Conservation (phyloP, 345 rosid species). For the Corchorus capsularis region DNA sequence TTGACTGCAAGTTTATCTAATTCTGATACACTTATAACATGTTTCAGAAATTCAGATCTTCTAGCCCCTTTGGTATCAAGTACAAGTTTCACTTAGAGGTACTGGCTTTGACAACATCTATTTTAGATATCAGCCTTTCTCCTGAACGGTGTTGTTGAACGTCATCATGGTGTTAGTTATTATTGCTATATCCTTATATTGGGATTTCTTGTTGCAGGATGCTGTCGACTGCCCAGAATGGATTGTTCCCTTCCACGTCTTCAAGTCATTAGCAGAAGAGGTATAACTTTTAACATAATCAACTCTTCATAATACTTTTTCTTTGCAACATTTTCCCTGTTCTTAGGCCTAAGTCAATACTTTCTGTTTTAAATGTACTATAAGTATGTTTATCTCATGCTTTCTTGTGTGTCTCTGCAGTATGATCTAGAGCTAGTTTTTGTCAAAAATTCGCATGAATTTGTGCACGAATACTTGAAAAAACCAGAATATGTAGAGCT, state of each 20-base stretch:
- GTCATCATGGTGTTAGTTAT: background rate
- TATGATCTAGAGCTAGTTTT: constrained; percentile 84
- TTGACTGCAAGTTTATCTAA: background rate
- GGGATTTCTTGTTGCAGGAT: constrained; percentile 56
- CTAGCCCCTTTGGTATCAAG: constrained; percentile 79
- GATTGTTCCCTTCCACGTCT: constrained; percentile 92
- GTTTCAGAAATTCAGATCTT: constrained; percentile 78
- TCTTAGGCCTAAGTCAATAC: background rate
- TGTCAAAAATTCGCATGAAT: constrained; percentile 92
- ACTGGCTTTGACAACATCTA: constrained; percentile 17
- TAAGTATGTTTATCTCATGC: background rate
- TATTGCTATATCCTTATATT: background rate
- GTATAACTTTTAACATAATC: constrained; percentile 34
- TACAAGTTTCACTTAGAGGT: constrained; percentile 97
- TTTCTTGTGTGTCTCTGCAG: constrained; percentile 40
- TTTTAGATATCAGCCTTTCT: background rate
- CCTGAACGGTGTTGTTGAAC: background rate
- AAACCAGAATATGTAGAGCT: constrained; percentile 74
- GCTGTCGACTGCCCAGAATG: constrained; percentile 99
- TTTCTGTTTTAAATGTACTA: background rate
- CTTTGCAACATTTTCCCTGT: background rate
- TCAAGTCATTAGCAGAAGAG: constrained; percentile 94
- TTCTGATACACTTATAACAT: constrained; percentile 25
- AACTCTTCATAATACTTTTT: background rate
- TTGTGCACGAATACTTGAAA: constrained; percentile 82